Evolutionary conservation across 768 basidiomycete genomes (phyloP).

Genomic region (Pisolithus sp.): DNA sequence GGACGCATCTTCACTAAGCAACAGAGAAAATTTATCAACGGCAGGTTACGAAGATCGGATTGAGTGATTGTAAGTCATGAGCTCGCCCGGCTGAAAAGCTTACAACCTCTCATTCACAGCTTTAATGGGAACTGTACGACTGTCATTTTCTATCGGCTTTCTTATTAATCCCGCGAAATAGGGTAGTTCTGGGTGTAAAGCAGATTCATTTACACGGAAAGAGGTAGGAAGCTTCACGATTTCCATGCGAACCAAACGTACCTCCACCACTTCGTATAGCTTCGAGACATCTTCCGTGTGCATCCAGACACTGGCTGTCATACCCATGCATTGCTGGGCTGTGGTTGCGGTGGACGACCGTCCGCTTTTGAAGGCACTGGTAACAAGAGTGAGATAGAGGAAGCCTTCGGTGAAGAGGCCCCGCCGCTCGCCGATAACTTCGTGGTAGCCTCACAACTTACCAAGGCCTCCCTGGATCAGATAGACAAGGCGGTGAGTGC

Average conservation of each 20-base stretch:
- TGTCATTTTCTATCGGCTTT: background rate
- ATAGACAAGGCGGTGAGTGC: constrained; percentile 47
- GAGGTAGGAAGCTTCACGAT: constrained; percentile 48
- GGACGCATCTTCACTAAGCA: constrained; percentile 2
- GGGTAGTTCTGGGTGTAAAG: constrained; percentile 52
- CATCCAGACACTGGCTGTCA: constrained; percentile 75
- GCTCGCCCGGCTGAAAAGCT: constrained; percentile 3
- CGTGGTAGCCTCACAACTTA: constrained; percentile 58
- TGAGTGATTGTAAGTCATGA: constrained; percentile 68
- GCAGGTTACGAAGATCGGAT: constrained; percentile 88
- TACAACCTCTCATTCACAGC: constrained; percentile 35
- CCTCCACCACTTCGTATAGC: constrained; percentile 35
- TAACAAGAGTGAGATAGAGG: constrained; percentile 14
- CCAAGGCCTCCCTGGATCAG: constrained; percentile 36
- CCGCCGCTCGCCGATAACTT: constrained; percentile 42
- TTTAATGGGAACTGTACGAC: constrained; percentile 60
- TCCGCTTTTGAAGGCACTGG: background rate
- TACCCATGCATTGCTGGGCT: constrained; percentile 89
- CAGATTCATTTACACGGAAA: constrained; percentile 80
- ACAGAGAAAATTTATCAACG: constrained; percentile 89
- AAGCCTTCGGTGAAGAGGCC: constrained; percentile 24
- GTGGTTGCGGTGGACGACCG: constrained; percentile 47
- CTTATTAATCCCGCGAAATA: constrained; percentile 15
- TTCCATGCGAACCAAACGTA: background rate
- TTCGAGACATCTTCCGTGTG: constrained; percentile 89